phyloP scores from a whole-genome alignment of 352 stramenopile species.

The Globisporangium lucens region DNA sequence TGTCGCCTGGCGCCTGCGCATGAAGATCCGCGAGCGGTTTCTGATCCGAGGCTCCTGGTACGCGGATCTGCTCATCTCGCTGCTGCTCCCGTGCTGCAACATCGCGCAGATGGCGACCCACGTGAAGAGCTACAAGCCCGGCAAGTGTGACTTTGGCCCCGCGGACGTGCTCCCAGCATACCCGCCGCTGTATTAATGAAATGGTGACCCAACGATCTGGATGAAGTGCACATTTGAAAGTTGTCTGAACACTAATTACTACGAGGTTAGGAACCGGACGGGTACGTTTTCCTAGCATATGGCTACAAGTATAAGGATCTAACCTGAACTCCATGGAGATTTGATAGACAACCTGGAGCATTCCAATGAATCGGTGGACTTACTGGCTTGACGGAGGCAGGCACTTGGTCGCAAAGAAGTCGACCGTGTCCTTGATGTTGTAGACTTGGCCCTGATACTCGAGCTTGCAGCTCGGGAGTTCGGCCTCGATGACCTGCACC shows the following conservation, averaged over 20 bases:
- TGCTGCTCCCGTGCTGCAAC: conserved; percentile 21
- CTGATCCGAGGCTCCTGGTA: conserved; percentile 23
- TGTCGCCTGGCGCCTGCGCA: conserved; percentile 17
- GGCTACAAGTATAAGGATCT: background rate
- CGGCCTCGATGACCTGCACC: background rate
- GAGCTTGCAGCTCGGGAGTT: background rate
- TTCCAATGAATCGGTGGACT: background rate
- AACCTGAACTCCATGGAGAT: background rate
- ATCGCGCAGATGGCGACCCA: conserved; percentile 39
- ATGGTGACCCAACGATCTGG: background rate
- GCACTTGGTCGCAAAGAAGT: background rate
- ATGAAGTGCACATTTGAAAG: background rate
- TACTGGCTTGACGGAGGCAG: background rate
- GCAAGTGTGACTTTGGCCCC: conserved; percentile 69
- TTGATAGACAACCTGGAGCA: background rate
- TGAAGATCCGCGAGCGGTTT: conserved; percentile 28
- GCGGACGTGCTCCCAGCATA: conserved; percentile 25
- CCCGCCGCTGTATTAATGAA: conserved; percentile 1
- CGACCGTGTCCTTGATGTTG: background rate
- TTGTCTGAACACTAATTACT: background rate
- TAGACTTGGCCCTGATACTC: background rate
- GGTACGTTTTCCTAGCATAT: background rate
- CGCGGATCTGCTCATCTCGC: conserved; percentile 16
- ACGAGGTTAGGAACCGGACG: background rate
- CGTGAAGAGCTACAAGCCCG: conserved; percentile 35